Percentiles rank a stretch among this genome's conserved stretches.
Evolutionary conservation across 805 yeast species (phyloP).

Genomic region (Ogataea nakhonphanomensis): DNA sequence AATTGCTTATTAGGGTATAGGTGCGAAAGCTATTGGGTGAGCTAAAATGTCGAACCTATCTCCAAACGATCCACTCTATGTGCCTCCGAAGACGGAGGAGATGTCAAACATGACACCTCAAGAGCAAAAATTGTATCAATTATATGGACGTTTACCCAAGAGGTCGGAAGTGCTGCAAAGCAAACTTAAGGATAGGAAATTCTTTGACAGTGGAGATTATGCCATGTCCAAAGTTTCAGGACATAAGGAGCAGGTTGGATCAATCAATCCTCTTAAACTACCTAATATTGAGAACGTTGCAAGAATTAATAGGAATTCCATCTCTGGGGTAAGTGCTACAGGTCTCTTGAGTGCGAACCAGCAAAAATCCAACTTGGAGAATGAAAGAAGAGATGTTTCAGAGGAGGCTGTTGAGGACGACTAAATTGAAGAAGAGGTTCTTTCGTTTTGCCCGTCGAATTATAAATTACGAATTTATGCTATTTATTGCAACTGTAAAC

Average conservation of each 20-base stretch:
- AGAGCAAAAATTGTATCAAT: constrained; percentile 69
- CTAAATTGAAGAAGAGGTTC: constrained; percentile 11
- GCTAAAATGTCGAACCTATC: constrained; percentile 13
- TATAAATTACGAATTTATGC: constrained; percentile 1
- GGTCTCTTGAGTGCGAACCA: constrained; percentile 44
- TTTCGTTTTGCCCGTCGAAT: neutral
- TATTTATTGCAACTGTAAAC: constrained; percentile 11
- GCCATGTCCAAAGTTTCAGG: constrained; percentile 74
- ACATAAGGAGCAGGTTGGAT: constrained; percentile 33
- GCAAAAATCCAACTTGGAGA: constrained; percentile 52
- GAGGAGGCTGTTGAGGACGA: constrained; percentile 22
- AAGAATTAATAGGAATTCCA: constrained; percentile 56
- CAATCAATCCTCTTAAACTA: constrained; percentile 37
- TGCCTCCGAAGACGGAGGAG: constrained; percentile 41
- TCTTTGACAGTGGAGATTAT: constrained; percentile 92
- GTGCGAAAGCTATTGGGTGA: constrained; percentile 10
- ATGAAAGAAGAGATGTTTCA: constrained; percentile 40
- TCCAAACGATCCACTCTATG: constrained; percentile 50
- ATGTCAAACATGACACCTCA: constrained; percentile 64
- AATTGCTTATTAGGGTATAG: constrained; percentile 5
- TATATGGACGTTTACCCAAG: constrained; percentile 86
- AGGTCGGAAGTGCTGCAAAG: constrained; percentile 71
- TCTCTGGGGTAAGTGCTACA: constrained; percentile 42
- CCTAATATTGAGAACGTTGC: constrained; percentile 59
- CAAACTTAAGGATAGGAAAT: constrained; percentile 82